Conservation (phyloP, 306 rosid species). For the Senna tora region DNA sequence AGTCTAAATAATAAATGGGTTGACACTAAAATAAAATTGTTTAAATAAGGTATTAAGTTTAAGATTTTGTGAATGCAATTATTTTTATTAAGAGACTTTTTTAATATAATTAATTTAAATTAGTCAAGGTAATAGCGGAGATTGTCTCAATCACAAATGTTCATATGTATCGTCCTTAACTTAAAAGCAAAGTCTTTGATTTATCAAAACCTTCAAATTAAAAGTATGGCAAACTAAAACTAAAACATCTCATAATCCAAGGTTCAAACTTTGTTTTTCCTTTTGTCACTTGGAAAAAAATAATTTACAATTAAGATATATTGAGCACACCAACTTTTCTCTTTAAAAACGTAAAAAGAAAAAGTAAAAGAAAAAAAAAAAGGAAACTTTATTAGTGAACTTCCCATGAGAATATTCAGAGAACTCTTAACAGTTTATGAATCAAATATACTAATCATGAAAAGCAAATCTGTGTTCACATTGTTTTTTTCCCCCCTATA, state of each 20-base stretch:
- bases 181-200: background rate
- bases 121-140: no score
- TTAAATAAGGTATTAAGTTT: no score
- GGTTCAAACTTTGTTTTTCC: background rate
- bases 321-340: background rate
- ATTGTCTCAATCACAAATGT: background rate
- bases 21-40: no score
- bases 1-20: no score
- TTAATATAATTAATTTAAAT: no score
- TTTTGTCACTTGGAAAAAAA: background rate
- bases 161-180: background rate
- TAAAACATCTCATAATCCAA: background rate
- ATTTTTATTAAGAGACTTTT: no score
- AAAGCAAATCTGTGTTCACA: constrained; percentile 10
- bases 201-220: background rate
- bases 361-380: background rate
- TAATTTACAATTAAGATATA: background rate
- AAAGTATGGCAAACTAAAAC: no score
- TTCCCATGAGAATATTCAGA: constrained; percentile 31
- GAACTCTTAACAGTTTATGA: background rate
- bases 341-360: background rate
- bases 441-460: background rate
- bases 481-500: no score
- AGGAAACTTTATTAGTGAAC: background rate
- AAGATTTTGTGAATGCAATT: no score